These are phyloP conservation scores for Pseudomonodictys pantanalensis DNA, from an alignment of 495 filamentous ascomycete genomes.

Conservation along the genomic window DNA sequence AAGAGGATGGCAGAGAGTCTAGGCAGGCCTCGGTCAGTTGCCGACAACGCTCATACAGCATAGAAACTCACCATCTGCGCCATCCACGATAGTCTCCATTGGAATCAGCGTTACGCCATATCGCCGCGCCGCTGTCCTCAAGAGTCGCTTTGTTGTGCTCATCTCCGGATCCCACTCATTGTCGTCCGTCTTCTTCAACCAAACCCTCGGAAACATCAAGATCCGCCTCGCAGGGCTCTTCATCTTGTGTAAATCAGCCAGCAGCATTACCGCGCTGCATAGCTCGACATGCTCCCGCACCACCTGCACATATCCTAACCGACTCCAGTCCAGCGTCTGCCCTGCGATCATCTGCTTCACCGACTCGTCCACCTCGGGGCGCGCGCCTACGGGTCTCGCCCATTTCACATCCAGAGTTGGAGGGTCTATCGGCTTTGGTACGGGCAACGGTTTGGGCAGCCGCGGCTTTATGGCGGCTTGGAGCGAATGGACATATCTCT, in stretches of 20 bases:
- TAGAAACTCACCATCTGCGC: conserved; percentile 28
- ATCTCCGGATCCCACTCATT: conserved; percentile 35
- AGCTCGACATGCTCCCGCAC: conserved; percentile 44
- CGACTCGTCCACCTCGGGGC: conserved; percentile 23
- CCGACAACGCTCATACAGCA: conserved; percentile 1
- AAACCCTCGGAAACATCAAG: conserved; percentile 47
- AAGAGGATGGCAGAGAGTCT: conserved; percentile 38
- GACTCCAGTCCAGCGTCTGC: conserved; percentile 39
- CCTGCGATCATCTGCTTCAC: conserved; percentile 37
- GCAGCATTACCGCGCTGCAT: conserved; percentile 49
- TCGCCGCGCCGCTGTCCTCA: conserved; percentile 44
- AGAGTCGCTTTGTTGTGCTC: conserved; percentile 43
- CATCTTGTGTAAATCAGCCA: conserved; percentile 44
- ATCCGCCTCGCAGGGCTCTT: conserved; percentile 46
- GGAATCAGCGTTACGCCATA: conserved; percentile 47
- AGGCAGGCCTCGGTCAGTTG: conserved; percentile 13
- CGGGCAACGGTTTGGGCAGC: conserved; percentile 36
- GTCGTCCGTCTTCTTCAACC: conserved; percentile 37
- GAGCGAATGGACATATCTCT: conserved; percentile 62
- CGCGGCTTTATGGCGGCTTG: conserved; percentile 57
- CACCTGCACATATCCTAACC: conserved; percentile 47
- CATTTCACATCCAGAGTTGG: conserved; percentile 32
- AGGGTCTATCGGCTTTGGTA: conserved; percentile 20
- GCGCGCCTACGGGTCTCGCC: conserved; percentile 27
- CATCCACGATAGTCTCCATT: conserved; percentile 37